Evolutionary conservation across 2,329 filamentous ascomycete species (phyloP).

Genomic region (Xylariaceae sp.): DNA sequence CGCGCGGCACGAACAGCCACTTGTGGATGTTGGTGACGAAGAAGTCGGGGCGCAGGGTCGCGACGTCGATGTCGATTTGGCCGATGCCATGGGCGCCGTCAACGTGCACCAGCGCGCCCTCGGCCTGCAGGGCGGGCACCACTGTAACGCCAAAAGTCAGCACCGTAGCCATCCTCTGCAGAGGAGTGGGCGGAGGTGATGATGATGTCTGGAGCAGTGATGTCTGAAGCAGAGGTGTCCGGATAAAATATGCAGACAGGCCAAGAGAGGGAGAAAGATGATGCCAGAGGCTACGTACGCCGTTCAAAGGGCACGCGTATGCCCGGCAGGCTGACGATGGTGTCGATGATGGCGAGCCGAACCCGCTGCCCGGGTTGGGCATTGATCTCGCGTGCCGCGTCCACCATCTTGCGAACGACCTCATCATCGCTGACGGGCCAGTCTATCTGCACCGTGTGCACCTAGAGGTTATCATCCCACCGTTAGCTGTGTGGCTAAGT

Average conservation of each 20-base stretch:
- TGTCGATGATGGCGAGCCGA: constrained; percentile 56
- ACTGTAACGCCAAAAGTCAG: no score
- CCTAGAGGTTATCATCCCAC: no score
- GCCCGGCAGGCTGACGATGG: constrained; percentile 56
- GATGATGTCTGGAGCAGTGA: no score
- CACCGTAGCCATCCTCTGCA: no score
- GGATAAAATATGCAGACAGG: no score
- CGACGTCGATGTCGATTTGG: constrained; percentile 52
- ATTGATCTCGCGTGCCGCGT: constrained; percentile 28
- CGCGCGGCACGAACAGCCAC: constrained; percentile 60
- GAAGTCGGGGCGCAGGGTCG: constrained; percentile 54
- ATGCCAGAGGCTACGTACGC: no score
- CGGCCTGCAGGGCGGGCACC: constrained; percentile 43
- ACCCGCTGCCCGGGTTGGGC: constrained; percentile 37
- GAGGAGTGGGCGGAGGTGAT: no score
- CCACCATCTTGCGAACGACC: constrained; percentile 45
- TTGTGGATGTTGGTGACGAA: constrained; percentile 61
- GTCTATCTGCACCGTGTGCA: constrained; percentile 39
- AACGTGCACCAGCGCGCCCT: constrained; percentile 51
- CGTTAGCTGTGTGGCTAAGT: no score
- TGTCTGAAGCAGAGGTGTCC: no score
- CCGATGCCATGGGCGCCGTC: constrained; percentile 62
- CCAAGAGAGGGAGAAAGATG: no score
- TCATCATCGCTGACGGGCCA: constrained; percentile 49
- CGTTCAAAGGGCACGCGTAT: constrained; percentile 57